Percentiles rank a stretch among this genome's conserved stretches.
Evolutionary conservation across 2,329 filamentous ascomycete species (phyloP).

Genomic region (Colletotrichum magnum): DNA sequence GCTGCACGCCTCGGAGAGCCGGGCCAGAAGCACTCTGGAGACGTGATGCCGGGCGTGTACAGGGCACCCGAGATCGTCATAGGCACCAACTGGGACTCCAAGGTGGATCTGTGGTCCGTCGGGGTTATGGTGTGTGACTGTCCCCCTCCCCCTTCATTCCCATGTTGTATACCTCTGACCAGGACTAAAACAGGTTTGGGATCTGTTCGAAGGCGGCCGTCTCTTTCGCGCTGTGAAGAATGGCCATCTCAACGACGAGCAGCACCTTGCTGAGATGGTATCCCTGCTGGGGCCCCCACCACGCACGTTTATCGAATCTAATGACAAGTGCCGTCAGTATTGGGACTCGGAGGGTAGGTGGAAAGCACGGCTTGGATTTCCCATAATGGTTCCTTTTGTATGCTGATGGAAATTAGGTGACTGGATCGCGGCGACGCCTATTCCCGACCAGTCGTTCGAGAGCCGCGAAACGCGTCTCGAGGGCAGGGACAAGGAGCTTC

Average conservation of each 20-base stretch:
- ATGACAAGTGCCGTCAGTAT: not conserved
- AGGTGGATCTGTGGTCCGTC: slow-evolving; percentile 50
- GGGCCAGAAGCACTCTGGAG: slow-evolving; percentile 38
- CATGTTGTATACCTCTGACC: not conserved
- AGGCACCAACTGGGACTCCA: slow-evolving; percentile 50
- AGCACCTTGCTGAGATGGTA: slow-evolving; percentile 52
- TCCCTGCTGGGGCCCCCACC: slow-evolving; percentile 53
- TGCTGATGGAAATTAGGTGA: slow-evolving; percentile 41
- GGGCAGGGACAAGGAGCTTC: slow-evolving; percentile 44
- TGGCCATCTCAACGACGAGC: slow-evolving; percentile 45
- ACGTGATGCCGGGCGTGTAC: slow-evolving; percentile 51
- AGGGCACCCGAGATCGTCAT: slow-evolving; percentile 51
- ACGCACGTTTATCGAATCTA: not conserved
- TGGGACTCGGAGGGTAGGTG: not conserved
- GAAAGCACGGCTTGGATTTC: not conserved
- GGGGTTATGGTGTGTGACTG: not conserved
- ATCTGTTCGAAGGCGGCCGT: slow-evolving; percentile 47
- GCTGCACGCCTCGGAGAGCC: slow-evolving; percentile 44
- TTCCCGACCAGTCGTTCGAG: slow-evolving; percentile 46
- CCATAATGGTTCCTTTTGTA: not conserved
- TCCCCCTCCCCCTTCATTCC: too few relatives aligned
- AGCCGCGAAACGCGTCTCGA: slow-evolving; percentile 43
- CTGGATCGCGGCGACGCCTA: slow-evolving; percentile 45
- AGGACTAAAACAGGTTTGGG: slow-evolving; percentile 45
- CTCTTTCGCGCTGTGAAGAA: slow-evolving; percentile 46